phyloP scores from a whole-genome alignment of 305 asterid species.

The Striga hermonthica region DNA sequence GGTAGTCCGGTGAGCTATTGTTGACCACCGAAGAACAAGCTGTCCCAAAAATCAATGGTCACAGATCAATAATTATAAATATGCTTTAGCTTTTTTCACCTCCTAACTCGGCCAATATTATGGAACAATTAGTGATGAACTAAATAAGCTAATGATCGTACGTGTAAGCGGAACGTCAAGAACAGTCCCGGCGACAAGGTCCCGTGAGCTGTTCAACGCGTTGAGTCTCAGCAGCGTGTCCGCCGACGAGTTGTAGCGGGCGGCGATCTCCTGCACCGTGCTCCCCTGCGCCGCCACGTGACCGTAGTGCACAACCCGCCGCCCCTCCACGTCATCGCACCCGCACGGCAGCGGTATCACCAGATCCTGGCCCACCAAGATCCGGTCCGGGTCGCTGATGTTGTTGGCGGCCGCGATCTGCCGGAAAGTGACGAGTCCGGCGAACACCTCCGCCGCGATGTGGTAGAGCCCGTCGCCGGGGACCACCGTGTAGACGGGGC shows the following conservation, averaged over 20 bases:
- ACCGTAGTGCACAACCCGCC: conserved; percentile 74
- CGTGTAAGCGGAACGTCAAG: conserved; percentile 83
- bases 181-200: conserved; percentile 45
- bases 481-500: conserved; percentile 59
- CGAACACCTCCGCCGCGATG: conserved; percentile 62
- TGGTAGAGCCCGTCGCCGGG: conserved; percentile 51
- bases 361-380: conserved; percentile 44
- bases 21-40: conserved; percentile 59
- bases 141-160: neutral
- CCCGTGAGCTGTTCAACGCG: conserved; percentile 41
- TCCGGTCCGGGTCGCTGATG: conserved; percentile 34
- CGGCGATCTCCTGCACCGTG: conserved; percentile 54
- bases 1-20: conserved; percentile 55
- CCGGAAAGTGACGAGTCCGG: conserved; percentile 41
- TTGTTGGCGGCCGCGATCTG: conserved; percentile 61
- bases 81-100: neutral
- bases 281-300: conserved; percentile 51
- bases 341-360: conserved; percentile 89
- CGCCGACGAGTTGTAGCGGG: conserved; percentile 44
- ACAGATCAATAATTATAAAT: conserved; percentile 13
- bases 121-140: too few species aligned
- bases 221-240: conserved; percentile 55
- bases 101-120: neutral
- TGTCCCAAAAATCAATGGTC: conserved; percentile 27
- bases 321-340: conserved; percentile 63